These are phyloP conservation scores for Drechslera avenae DNA, from an alignment of 2,329 filamentous ascomycete species.

Conservation along the genomic window DNA sequence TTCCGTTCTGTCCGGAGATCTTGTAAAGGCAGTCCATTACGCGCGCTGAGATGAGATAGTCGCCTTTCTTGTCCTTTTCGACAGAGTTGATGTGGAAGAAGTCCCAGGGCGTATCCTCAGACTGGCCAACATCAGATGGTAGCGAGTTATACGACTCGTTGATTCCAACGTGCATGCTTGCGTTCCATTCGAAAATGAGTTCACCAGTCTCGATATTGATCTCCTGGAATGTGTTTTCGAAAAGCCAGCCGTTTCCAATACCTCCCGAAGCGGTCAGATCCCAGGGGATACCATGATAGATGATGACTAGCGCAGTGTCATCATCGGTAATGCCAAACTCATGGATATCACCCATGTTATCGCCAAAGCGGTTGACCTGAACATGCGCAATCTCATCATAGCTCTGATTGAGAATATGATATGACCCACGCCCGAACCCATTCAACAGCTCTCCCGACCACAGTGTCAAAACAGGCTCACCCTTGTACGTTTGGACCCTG, in stretches of 20 bases:
- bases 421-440: conserved; percentile 20
- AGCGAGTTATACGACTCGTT: conserved; percentile 32
- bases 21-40: conserved; percentile 24
- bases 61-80: conserved; percentile 33
- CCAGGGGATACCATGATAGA: conserved; percentile 47
- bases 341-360: conserved; percentile 46
- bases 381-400: conserved; percentile 25
- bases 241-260: conserved; percentile 47
- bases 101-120: conserved; percentile 44
- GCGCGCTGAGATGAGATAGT: conserved; percentile 31
- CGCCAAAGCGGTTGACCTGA: conserved; percentile 15
- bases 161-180: conserved; percentile 42
- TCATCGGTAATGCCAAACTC: conserved; percentile 53
- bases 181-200: conserved; percentile 50
- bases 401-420: conserved; percentile 23
- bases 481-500: conserved; percentile 27
- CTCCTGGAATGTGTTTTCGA: conserved; percentile 54
- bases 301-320: conserved; percentile 51
- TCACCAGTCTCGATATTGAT: conserved; percentile 50
- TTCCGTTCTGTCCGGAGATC: conserved; percentile 21
- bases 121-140: conserved; percentile 29
- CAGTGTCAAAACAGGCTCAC: conserved; percentile 28
- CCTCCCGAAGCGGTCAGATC: conserved; percentile 49
- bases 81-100: conserved; percentile 49
- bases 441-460: conserved; percentile 20